These are phyloP conservation scores for Pleurotus pulmonarius DNA, from an alignment of 768 basidiomycete genomes.

Conservation along the genomic window DNA sequence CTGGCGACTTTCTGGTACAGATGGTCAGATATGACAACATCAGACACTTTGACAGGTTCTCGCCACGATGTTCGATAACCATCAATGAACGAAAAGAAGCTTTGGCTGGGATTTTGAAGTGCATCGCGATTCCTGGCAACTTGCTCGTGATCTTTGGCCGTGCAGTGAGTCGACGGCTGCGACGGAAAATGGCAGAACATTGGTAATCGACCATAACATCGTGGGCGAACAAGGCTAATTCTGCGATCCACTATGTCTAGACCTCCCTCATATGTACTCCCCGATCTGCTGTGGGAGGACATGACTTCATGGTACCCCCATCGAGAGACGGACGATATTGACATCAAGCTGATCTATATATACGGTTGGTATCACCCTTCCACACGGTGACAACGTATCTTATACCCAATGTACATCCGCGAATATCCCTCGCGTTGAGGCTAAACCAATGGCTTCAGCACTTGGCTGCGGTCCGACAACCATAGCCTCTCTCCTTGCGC, in stretches of 20 bases:
- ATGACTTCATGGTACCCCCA: neutral
- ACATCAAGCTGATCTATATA: neutral
- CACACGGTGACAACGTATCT: too few relatives aligned
- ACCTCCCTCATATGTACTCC: too few relatives aligned
- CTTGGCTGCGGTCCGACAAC: too few relatives aligned
- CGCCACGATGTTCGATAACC: conserved; percentile 16
- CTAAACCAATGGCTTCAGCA: too few relatives aligned
- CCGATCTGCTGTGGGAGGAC: neutral
- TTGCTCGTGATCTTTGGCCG: neutral
- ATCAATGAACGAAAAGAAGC: neutral
- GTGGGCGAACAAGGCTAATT: too few relatives aligned
- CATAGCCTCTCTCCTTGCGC: neutral
- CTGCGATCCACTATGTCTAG: too few relatives aligned
- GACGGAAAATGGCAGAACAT: neutral
- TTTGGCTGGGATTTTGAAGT: neutral
- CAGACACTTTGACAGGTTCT: too few relatives aligned
- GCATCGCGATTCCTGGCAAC: neutral
- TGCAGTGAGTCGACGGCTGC: neutral
- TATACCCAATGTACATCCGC: neutral
- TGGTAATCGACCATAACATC: neutral
- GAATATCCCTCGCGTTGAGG: neutral
- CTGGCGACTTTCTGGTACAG: too few relatives aligned
- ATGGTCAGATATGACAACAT: too few relatives aligned
- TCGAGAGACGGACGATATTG: neutral
- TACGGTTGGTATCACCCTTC: neutral